These are phyloP conservation scores for Rutstroemia sp. DNA, from an alignment of 2,329 filamentous ascomycete species.

Conservation along the genomic window DNA sequence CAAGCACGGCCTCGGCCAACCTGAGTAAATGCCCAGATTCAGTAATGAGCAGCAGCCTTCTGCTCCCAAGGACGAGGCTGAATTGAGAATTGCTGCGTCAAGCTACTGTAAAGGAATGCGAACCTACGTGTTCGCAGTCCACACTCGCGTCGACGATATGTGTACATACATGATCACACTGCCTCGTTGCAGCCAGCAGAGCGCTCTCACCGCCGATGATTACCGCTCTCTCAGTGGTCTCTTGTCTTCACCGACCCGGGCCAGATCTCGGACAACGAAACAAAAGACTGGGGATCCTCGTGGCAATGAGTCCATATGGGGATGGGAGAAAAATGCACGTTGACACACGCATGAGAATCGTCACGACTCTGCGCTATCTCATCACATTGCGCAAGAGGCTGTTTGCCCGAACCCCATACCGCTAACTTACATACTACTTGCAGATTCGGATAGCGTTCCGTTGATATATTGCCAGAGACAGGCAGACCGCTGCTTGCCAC, in stretches of 20 bases:
- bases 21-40: too few relatives aligned
- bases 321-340: constrained; percentile 1
- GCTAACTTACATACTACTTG: constrained; percentile 1
- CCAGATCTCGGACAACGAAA: background rate
- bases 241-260: constrained; percentile 6
- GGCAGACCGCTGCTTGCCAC: constrained; percentile 10
- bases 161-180: background rate
- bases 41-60: too few relatives aligned
- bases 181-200: background rate
- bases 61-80: too few relatives aligned
- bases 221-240: background rate
- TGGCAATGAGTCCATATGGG: constrained; percentile 3
- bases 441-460: constrained; percentile 8
- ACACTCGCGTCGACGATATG: too few relatives aligned
- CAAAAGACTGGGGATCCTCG: background rate
- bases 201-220: constrained; percentile 7
- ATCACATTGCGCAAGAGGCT: constrained; percentile 10
- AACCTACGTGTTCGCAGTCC: too few relatives aligned
- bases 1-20: too few relatives aligned
- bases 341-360: constrained; percentile 7
- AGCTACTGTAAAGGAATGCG: too few relatives aligned
- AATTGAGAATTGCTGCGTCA: too few relatives aligned
- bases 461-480: background rate
- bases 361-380: constrained; percentile 6
- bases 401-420: constrained; percentile 3